These are phyloP conservation scores for Pseudohalonectria lignicola DNA, from an alignment of 2,329 filamentous ascomycete genomes.

Conservation along the genomic window DNA sequence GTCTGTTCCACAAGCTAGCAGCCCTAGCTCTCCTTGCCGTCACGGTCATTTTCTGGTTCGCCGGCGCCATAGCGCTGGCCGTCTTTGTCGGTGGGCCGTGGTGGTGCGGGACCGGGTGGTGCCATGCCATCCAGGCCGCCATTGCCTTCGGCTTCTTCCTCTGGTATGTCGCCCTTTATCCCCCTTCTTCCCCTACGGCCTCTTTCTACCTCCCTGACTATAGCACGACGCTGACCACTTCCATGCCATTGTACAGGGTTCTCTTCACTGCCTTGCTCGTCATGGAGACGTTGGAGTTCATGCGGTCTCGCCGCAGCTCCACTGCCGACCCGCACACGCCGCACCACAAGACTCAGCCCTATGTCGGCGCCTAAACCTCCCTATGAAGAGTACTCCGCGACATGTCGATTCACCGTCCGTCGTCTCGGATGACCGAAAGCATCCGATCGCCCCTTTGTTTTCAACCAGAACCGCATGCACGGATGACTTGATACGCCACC, in stretches of 20 bases:
- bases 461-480: too few relatives aligned
- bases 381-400: too few relatives aligned
- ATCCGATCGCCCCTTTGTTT: too few relatives aligned
- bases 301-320: slow-evolving; percentile 27
- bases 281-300: slow-evolving; percentile 31
- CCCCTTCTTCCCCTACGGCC: too few relatives aligned
- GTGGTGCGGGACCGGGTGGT: slow-evolving; percentile 42
- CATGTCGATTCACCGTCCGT: too few relatives aligned
- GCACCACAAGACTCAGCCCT: slow-evolving; percentile 9
- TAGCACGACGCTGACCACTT: too few relatives aligned
- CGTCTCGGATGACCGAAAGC: too few relatives aligned
- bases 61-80: slow-evolving; percentile 69
- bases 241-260: slow-evolving; percentile 23
- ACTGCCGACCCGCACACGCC: slow-evolving; percentile 7
- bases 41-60: slow-evolving; percentile 85
- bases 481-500: too few relatives aligned
- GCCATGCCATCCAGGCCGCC: slow-evolving; percentile 50
- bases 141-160: slow-evolving; percentile 57
- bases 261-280: slow-evolving; percentile 35
- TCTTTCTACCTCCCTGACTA: neutral
- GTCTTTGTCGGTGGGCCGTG: slow-evolving; percentile 46
- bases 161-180: slow-evolving; percentile 26
- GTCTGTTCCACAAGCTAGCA: slow-evolving; percentile 50
- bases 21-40: slow-evolving; percentile 58
- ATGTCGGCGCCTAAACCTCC: slow-evolving; percentile 7